Base-by-base conservation (phyloP, 75 land plant genomes). In the Cryptomeria japonica region DNA sequence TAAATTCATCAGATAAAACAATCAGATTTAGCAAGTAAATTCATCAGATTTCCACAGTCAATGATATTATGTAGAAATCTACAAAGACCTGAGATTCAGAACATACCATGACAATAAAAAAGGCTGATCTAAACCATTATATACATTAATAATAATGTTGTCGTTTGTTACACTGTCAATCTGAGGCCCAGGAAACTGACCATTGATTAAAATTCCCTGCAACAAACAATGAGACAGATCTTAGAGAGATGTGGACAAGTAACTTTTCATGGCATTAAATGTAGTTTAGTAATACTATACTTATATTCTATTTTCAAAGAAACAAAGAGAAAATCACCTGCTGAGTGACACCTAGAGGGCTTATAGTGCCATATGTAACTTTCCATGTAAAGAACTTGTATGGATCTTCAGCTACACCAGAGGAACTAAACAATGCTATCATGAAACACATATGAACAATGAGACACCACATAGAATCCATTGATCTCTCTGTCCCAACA, bases 191-290 rank as follows among this genome's bases (percentile, higher is more conserved):
- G 97, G 97, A 85, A 96, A 95, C 56, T 95, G 96, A 42, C 95
- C 96, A 88, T 96, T 96, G 37, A 96, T 96, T 86, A 94, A 87
- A 78, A 96, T 95, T 14, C 94, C 96, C 97, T 96, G 90, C 92
- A 87, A 89, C 28, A 68, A 18, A 87, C 32, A 83, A 13, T 25
- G 8, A 1, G 38, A 44, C 28, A 11, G 31, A 44, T 28, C 64
- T 31, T 22, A 32, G 47, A 47, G 11, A 13, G 42, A 47, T 84
- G 10, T 16, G 0, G 5, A 61, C 36, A 15, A 47, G 28, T 44
- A 22, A 32, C 32, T 25, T 16, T 4, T 22, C 64, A 79, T 32
- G 82, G n/a, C 22, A 16, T 38, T 79, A 1, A 38, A 79, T 79
- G 31, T 3, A 15, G 11, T 79, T 1, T 19, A 56, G 19, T 39